phyloP scores from a whole-genome alignment of 108 stramenopile species.

The Skeletonema potamos region DNA sequence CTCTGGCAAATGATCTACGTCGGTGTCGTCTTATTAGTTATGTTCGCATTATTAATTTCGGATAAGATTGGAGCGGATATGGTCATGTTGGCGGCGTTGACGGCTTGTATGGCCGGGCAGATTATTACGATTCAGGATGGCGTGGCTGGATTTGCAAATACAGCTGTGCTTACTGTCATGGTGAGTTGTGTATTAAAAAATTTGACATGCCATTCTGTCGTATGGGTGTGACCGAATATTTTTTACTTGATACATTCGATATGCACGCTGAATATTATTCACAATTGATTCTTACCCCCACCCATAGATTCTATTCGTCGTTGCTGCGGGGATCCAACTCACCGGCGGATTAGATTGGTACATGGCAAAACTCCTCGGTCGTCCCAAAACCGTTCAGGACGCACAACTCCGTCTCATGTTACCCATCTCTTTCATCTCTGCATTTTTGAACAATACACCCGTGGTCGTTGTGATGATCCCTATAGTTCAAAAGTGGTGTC shows the following conservation, averaged over 20 bases:
- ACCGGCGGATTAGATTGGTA: slow-evolving; percentile 90
- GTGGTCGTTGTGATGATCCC: slow-evolving; percentile 91
- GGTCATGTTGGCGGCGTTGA: slow-evolving; percentile 71
- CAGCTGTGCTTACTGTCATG: slow-evolving; percentile 78
- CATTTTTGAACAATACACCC: slow-evolving; percentile 91
- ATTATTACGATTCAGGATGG: slow-evolving; percentile 74
- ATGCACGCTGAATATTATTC: background rate
- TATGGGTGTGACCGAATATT: too few species aligned
- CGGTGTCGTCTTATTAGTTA: slow-evolving; percentile 54
- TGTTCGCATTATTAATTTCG: slow-evolving; percentile 67
- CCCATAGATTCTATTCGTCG: slow-evolving; percentile 64
- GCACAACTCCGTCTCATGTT: slow-evolving; percentile 76
- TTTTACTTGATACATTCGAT: too few species aligned
- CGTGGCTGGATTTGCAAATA: slow-evolving; percentile 80
- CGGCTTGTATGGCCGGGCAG: slow-evolving; percentile 66
- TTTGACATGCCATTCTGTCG: too few species aligned
- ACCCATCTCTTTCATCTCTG: slow-evolving; percentile 68
- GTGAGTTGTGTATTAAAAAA: too few species aligned
- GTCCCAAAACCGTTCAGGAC: slow-evolving; percentile 51
- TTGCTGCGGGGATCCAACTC: slow-evolving; percentile 77
- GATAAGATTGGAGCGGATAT: slow-evolving; percentile 73
- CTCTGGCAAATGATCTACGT: slow-evolving; percentile 68
- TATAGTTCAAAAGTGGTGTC: slow-evolving; percentile 79
- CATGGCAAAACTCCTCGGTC: slow-evolving; percentile 80
- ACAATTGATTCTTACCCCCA: background rate